phyloP scores from a whole-genome alignment of 176 grass and related monocot genomes.

The Paspalum notatum region DNA sequence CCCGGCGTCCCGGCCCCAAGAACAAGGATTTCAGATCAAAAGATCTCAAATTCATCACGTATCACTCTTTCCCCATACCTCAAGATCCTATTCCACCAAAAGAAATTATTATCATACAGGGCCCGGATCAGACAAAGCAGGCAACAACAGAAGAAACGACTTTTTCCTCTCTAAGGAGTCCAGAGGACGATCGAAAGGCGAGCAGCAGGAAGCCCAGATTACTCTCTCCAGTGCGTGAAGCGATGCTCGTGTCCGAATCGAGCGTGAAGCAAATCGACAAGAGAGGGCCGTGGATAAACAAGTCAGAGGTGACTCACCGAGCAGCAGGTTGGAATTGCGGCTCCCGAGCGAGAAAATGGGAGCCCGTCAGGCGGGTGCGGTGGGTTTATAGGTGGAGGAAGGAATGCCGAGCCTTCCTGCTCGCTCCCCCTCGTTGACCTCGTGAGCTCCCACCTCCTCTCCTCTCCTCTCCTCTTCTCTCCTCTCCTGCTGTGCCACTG shows the following conservation, averaged over 20 bases:
- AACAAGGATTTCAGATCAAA: neutral
- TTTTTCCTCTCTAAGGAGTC: neutral
- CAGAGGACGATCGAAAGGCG: slow-evolving; percentile 6
- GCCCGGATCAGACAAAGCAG: slow-evolving; percentile 30
- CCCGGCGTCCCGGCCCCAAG: neutral
- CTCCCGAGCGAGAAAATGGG: slow-evolving; percentile 38
- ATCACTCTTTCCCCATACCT: neutral
- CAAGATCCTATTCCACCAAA: slow-evolving; percentile 14
- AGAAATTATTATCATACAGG: neutral
- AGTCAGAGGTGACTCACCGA: slow-evolving; percentile 30
- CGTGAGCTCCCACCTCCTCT: neutral
- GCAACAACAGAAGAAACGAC: neutral
- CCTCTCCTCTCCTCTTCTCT: neutral
- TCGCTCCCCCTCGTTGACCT: slow-evolving; percentile 41
- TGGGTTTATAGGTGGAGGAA: slow-evolving; percentile 43
- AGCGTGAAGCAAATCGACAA: slow-evolving; percentile 4
- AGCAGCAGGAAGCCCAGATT: neutral
- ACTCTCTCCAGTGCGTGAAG: neutral
- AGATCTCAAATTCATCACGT: slow-evolving; percentile 10
- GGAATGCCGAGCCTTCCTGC: slow-evolving; percentile 5
- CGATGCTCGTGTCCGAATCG: neutral
- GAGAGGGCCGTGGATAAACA: neutral
- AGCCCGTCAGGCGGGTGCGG: neutral
- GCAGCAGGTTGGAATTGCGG: slow-evolving; percentile 11
- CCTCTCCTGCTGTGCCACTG: neutral